Percentiles rank a stretch among this genome's conserved stretches.
Conservation (phyloP, 495 filamentous ascomycete genomes). For the Cercophora newfieldiana region DNA sequence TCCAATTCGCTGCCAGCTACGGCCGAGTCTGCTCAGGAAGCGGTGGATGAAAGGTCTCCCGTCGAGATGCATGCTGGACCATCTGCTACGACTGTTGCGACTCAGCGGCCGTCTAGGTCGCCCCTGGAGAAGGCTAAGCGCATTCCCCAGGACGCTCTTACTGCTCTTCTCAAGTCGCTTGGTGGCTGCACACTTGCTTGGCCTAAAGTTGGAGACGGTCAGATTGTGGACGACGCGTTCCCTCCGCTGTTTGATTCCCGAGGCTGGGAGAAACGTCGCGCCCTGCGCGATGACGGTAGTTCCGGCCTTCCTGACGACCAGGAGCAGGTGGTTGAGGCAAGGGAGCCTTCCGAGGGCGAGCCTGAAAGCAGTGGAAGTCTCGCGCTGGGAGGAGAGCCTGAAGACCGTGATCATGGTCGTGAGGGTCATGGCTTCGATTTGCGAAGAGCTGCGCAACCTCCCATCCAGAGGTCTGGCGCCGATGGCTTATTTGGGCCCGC, state of each 20-base stretch:
- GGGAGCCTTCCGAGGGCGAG: slow-evolving; percentile 48
- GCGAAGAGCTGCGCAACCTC: slow-evolving; percentile 64
- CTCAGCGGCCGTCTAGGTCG: background rate
- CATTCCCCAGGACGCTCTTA: slow-evolving; percentile 25
- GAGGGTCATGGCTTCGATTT: slow-evolving; percentile 54
- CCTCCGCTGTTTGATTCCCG: slow-evolving; percentile 80
- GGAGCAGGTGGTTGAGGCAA: slow-evolving; percentile 49
- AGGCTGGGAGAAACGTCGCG: slow-evolving; percentile 73
- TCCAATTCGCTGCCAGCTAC: slow-evolving; percentile 59
- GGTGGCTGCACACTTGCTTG: slow-evolving; percentile 31
- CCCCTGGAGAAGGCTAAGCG: slow-evolving; percentile 19
- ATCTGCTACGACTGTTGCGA: slow-evolving; percentile 1
- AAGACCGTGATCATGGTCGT: slow-evolving; percentile 62
- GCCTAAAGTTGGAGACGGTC: slow-evolving; percentile 27
- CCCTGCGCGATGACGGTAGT: slow-evolving; percentile 69
- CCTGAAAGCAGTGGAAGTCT: slow-evolving; percentile 79
- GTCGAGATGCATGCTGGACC: slow-evolving; percentile 20
- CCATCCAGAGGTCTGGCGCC: slow-evolving; percentile 65
- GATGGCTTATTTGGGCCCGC: slow-evolving; percentile 55
- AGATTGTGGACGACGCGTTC: slow-evolving; percentile 40
- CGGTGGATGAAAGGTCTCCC: slow-evolving; percentile 31
- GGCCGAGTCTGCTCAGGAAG: slow-evolving; percentile 41
- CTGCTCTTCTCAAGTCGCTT: slow-evolving; percentile 37
- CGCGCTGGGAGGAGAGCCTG: slow-evolving; percentile 87
- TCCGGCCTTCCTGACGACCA: slow-evolving; percentile 57